phyloP scores from a whole-genome alignment of 345 rosid genomes.

The Citrus sinensis region DVS_A1.0 CM039169.1:26841501-26842000 shows the following conservation, averaged over 20 bases:
- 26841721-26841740: background rate
- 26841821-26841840: no score
- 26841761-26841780: background rate
- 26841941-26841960: background rate
- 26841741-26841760: background rate
- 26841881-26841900: background rate
- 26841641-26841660: background rate
- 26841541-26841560: background rate
- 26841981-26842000: background rate
- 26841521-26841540: background rate
- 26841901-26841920: background rate
- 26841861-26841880: background rate
- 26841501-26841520: background rate
- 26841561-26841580: background rate
- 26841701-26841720: background rate
- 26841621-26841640: background rate
- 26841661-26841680: background rate
- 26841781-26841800: background rate
- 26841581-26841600: background rate
- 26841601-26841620: background rate
- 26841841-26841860: background rate
- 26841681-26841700: background rate
- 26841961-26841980: background rate
- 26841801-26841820: background rate
- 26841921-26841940: no score